A percentile compares a stretch with the other conserved stretches of the same genome.
phyloP scores from a whole-genome alignment of 2,329 filamentous ascomycete genomes.

The Stagonosporopsis vannaccii region DNA sequence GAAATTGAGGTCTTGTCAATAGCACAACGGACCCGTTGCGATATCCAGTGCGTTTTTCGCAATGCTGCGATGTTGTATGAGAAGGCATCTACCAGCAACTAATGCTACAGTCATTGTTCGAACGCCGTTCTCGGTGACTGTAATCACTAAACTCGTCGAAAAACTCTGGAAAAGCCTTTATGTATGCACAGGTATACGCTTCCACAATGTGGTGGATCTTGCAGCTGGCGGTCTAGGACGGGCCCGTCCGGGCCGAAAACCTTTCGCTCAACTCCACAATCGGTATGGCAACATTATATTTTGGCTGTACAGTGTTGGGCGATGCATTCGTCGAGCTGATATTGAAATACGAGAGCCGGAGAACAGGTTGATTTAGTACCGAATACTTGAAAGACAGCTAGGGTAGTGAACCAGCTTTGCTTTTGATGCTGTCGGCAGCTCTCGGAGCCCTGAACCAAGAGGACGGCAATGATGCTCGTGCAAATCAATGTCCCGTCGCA shows the following conservation, averaged over 20 bases:
- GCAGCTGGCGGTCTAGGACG: not conserved
- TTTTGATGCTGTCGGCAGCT: not conserved
- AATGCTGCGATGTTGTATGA: not conserved
- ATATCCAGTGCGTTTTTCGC: not conserved
- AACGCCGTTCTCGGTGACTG: not conserved
- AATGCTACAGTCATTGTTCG: not conserved
- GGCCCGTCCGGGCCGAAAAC: constrained; percentile 3
- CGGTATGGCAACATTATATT: not conserved
- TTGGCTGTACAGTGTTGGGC: too few relatives aligned
- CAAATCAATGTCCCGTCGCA: not conserved
- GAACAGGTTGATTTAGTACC: constrained; percentile 2
- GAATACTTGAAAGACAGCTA: not conserved
- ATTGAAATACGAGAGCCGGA: not conserved
- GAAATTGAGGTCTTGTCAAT: constrained; percentile 1
- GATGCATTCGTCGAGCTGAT: not conserved
- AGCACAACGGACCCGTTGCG: not conserved
- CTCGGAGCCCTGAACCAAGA: constrained; percentile 1
- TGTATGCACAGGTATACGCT: not conserved
- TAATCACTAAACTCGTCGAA: not conserved
- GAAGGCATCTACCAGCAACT: not conserved
- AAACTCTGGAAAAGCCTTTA: not conserved
- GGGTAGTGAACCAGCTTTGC: not conserved
- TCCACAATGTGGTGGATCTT: not conserved
- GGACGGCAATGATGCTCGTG: constrained; percentile 2
- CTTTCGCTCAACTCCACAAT: not conserved